Evolutionary conservation across 2,329 filamentous ascomycete genomes (phyloP).

Genomic region (Alternaria novae-zelandiae): DNA sequence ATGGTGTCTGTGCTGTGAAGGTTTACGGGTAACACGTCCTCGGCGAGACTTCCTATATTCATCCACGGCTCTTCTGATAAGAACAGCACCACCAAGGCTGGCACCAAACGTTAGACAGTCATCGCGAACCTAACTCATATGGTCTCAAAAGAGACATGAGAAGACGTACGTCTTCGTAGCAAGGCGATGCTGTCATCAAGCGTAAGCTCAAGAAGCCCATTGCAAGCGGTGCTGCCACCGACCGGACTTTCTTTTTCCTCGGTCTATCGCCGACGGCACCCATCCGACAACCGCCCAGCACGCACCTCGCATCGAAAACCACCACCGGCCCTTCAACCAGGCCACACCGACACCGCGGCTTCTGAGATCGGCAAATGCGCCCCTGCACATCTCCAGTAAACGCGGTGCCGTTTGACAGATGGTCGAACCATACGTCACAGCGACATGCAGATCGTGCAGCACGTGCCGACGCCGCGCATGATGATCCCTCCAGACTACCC

Average conservation of each 20-base stretch:
- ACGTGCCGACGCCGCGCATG: constrained; percentile 3
- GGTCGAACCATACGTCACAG: constrained; percentile 17
- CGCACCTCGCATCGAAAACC: not conserved
- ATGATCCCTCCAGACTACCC: constrained; percentile 24
- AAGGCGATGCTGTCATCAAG: not conserved
- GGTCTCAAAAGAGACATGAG: not conserved
- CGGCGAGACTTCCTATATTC: not conserved
- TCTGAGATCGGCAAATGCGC: constrained; percentile 13
- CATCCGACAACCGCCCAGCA: not conserved
- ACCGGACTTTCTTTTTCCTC: not conserved
- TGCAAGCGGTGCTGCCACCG: not conserved
- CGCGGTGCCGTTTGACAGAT: not conserved
- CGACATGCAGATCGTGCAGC: constrained; percentile 11
- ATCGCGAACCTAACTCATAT: not conserved
- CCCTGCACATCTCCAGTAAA: not conserved
- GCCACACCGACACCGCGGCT: constrained; percentile 6
- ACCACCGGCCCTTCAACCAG: constrained; percentile 1
- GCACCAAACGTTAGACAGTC: not conserved
- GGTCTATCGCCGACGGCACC: not conserved
- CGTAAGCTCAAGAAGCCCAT: not conserved
- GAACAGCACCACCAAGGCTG: not conserved
- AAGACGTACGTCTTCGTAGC: not conserved
- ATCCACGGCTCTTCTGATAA: not conserved
- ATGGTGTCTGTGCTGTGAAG: not conserved
- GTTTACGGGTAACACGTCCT: not conserved